These are phyloP conservation scores for Clathrus columnatus DNA, from an alignment of 768 basidiomycete species.

Conservation along the genomic window DNA sequence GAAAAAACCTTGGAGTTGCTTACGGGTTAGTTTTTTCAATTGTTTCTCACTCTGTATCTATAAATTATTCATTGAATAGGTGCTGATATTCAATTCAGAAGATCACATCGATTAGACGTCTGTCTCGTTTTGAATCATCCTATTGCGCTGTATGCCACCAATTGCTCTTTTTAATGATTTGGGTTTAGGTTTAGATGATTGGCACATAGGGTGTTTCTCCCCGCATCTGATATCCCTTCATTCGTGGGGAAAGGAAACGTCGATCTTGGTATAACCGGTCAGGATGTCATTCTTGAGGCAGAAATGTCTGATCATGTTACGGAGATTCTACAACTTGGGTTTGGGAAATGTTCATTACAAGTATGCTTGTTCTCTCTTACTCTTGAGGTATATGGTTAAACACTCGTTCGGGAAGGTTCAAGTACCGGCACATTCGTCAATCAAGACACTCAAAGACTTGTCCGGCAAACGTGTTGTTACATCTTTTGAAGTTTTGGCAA, in stretches of 20 bases:
- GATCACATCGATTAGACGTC: constrained; percentile 83
- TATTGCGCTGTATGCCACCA: constrained; percentile 74
- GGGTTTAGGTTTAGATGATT: not conserved
- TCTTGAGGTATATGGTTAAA: not conserved
- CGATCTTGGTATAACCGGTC: constrained; percentile 94
- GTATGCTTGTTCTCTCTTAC: constrained; percentile 14
- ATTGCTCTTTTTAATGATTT: not conserved
- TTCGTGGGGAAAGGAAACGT: constrained; percentile 98
- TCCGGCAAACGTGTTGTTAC: constrained; percentile 92
- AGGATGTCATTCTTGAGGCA: constrained; percentile 92
- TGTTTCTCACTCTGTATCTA: not conserved
- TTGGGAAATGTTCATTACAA: constrained; percentile 85
- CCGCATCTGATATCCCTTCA: constrained; percentile 93
- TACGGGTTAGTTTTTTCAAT: constrained; percentile 44
- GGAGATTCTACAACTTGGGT: constrained; percentile 76
- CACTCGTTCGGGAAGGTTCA: constrained; percentile 42
- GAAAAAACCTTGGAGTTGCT: constrained; percentile 85
- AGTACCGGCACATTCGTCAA: constrained; percentile 67
- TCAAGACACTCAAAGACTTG: constrained; percentile 69
- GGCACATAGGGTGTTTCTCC: constrained; percentile 76
- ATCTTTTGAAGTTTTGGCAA: constrained; percentile 85
- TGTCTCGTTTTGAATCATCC: constrained; percentile 89
- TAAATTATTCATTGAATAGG: constrained; percentile 37
- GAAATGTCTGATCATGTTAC: constrained; percentile 70
- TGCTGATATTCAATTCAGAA: constrained; percentile 91